These are phyloP conservation scores for Rubia yunnanensis DNA, from an alignment of 257 asterid genomes.

Conservation along the genomic window DNA sequence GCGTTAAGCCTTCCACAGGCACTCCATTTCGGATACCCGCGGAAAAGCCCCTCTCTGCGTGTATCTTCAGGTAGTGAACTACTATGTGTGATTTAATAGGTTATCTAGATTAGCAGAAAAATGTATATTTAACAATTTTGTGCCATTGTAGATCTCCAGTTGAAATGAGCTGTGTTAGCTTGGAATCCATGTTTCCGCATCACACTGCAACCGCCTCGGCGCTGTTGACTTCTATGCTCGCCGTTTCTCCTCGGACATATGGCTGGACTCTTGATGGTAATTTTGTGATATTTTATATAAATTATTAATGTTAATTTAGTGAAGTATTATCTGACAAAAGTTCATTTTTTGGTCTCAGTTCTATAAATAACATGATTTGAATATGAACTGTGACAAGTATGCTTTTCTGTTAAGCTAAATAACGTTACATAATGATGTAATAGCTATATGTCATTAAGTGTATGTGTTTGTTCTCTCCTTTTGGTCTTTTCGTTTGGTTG, in stretches of 20 bases:
- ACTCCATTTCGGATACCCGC: conserved; percentile 2
- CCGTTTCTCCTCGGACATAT: conserved; percentile 22
- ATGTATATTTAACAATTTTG: not conserved
- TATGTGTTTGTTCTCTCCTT: too few species aligned
- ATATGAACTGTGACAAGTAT: not conserved
- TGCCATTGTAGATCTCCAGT: conserved; percentile 22
- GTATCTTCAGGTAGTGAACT: not conserved
- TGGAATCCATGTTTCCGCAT: conserved; percentile 24
- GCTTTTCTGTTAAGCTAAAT: not conserved
- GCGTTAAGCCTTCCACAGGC: not conserved
- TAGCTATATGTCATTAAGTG: not conserved
- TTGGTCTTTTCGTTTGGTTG: too few species aligned
- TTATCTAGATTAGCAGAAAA: not conserved
- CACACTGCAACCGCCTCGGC: conserved; percentile 34
- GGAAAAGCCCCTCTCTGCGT: not conserved
- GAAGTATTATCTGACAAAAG: not conserved
- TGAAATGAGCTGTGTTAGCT: conserved; percentile 25
- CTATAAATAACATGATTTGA: not conserved
- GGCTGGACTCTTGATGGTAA: conserved; percentile 33
- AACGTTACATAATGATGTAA: not conserved
- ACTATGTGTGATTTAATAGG: not conserved
- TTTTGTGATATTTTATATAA: not conserved
- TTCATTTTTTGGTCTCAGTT: not conserved
- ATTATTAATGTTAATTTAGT: not conserved
- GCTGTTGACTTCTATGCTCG: conserved; percentile 28